Evolutionary conservation across 2,329 filamentous ascomycete genomes (phyloP).

Genomic region (Diaporthe aspalathi): DNA sequence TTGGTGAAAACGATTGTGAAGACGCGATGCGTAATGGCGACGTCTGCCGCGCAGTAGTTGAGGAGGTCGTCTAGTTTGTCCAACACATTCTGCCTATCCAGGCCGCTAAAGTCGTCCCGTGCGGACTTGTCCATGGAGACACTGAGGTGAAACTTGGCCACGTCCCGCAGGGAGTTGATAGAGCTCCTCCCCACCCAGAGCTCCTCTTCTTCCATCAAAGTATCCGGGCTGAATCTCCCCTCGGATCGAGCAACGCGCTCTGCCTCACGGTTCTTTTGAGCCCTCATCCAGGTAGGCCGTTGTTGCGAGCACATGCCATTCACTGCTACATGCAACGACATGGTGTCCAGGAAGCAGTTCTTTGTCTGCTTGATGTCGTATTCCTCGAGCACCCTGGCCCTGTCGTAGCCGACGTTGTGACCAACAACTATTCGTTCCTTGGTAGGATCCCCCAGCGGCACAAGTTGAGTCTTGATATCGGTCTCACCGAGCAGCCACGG

Average conservation of each 20-base stretch:
- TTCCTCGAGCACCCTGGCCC: constrained; percentile 88
- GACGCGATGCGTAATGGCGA: constrained; percentile 91
- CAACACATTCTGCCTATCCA: constrained; percentile 77
- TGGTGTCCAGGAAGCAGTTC: constrained; percentile 93
- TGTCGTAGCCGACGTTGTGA: constrained; percentile 96
- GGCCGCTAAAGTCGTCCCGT: constrained; percentile 86
- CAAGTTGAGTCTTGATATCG: constrained; percentile 79
- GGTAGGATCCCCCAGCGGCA: constrained; percentile 84
- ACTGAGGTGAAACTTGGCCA: constrained; percentile 95
- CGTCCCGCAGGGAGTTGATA: constrained; percentile 92
- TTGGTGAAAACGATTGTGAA: constrained; percentile 93
- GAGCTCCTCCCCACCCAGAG: constrained; percentile 96
- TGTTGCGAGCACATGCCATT: constrained; percentile 99
- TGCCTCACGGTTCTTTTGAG: constrained; percentile 88
- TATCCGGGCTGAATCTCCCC: constrained; percentile 76
- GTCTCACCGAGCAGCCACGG: constrained; percentile 93
- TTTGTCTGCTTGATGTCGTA: constrained; percentile 85
- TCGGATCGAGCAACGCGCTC: constrained; percentile 82
- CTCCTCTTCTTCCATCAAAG: constrained; percentile 89
- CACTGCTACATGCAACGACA: constrained; percentile 97
- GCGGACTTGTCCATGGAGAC: constrained; percentile 90
- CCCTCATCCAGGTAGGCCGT: constrained; percentile 96
- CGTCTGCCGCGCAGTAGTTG: constrained; percentile 95
- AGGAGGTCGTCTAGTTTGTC: constrained; percentile 83
- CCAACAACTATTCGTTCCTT: constrained; percentile 84